Conservation (phyloP, 73 alveolate species). For the Tetrahymena thermophila region DNA sequence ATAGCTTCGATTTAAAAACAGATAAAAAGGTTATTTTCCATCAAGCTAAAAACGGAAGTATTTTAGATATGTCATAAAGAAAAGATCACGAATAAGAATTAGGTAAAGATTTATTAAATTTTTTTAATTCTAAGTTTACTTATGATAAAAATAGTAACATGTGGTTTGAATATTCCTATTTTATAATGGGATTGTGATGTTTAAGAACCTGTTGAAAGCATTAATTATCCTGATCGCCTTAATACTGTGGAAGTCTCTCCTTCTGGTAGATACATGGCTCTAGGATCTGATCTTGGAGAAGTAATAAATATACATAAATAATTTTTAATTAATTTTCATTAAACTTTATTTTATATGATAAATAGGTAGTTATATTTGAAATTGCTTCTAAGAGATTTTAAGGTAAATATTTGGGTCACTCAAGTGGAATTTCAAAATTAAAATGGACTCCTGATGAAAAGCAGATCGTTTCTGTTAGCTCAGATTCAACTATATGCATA, state of each 20-base stretch:
- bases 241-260: slow-evolving; percentile 71
- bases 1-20: slow-evolving; percentile 77
- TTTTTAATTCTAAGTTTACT: no score
- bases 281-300: slow-evolving; percentile 81
- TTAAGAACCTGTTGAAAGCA: slow-evolving; percentile 67
- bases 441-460: slow-evolving; percentile 92
- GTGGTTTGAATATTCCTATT: slow-evolving; percentile 80
- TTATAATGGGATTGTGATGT: slow-evolving; percentile 87
- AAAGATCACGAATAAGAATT: slow-evolving; percentile 74
- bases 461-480: slow-evolving; percentile 75
- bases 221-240: slow-evolving; percentile 63
- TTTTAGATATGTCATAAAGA: slow-evolving; percentile 79
- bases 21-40: slow-evolving; percentile 77
- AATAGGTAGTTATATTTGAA: slow-evolving; percentile 8
- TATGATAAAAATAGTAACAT: slow-evolving; percentile 46
- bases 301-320: slow-evolving; percentile 53
- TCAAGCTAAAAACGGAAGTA: slow-evolving; percentile 70
- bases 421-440: slow-evolving; percentile 76
- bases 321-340: no score
- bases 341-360: no score
- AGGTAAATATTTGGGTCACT: slow-evolving; percentile 87
- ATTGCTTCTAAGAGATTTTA: slow-evolving; percentile 40
- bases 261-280: slow-evolving; percentile 75
- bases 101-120: neutral
- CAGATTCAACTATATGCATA: slow-evolving; percentile 80